Evolutionary conservation across 2,329 filamentous ascomycete genomes (phyloP).

Genomic region (Alternaria triticimaculans): DNA sequence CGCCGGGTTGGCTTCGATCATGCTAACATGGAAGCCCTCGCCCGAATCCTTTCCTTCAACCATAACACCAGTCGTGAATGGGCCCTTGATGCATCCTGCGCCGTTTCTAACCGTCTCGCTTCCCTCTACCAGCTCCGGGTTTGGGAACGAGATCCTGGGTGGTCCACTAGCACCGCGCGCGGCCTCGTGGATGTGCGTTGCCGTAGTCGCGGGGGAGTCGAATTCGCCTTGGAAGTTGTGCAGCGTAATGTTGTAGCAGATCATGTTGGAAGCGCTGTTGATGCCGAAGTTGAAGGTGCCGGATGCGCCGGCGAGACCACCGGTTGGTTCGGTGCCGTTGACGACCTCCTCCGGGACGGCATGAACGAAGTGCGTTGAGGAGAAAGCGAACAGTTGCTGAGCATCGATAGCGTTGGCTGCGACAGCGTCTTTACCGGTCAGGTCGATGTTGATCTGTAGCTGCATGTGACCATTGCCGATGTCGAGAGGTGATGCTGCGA

Average conservation of each 20-base stretch:
- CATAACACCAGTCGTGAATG: constrained; percentile 42
- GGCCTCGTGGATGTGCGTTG: constrained; percentile 64
- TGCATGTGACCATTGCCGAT: constrained; percentile 20
- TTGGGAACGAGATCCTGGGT: constrained; percentile 51
- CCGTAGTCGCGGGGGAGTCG: constrained; percentile 59
- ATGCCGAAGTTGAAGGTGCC: constrained; percentile 62
- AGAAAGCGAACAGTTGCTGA: constrained; percentile 50
- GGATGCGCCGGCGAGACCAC: constrained; percentile 53
- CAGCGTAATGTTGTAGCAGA: constrained; percentile 61
- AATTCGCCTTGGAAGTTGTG: constrained; percentile 59
- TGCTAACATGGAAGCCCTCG: constrained; percentile 56
- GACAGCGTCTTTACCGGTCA: constrained; percentile 10
- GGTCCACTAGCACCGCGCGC: constrained; percentile 56
- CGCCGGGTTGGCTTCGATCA: constrained; percentile 59
- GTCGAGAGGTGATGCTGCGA: constrained; percentile 10
- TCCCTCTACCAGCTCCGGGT: constrained; percentile 25
- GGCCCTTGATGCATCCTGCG: constrained; percentile 34
- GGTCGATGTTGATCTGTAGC: constrained; percentile 28
- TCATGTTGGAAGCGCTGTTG: constrained; percentile 54
- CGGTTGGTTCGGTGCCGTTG: constrained; percentile 52
- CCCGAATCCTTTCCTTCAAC: constrained; percentile 56
- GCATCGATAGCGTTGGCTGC: constrained; percentile 9
- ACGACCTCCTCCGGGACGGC: constrained; percentile 61
- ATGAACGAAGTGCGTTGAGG: constrained; percentile 56
- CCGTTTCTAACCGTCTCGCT: constrained; percentile 24